A percentile compares a stretch with the other conserved stretches of the same genome.
These are phyloP conservation scores for Avicennia marina DNA, from an alignment of 257 asterid species.

Conservation along the genomic window DNA sequence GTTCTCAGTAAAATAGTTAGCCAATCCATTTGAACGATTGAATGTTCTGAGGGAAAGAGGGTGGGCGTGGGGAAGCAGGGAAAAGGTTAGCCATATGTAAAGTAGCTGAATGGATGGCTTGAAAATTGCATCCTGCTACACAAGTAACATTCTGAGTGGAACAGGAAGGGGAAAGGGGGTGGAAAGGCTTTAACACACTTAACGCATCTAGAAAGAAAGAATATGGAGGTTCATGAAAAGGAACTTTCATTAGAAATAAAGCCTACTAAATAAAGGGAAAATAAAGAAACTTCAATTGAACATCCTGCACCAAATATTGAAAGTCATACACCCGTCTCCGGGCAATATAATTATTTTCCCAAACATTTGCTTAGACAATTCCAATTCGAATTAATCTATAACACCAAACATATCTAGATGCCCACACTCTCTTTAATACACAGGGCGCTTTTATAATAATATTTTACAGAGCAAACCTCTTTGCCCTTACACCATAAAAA, in stretches of 20 bases:
- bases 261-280: neutral
- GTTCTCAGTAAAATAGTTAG: conserved; percentile 18
- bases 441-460: neutral
- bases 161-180: neutral
- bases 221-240: neutral
- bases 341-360: neutral
- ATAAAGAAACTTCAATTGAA: neutral
- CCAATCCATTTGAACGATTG: neutral
- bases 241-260: neutral
- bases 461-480: neutral
- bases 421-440: neutral
- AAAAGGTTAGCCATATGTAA: neutral
- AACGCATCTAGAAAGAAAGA: conserved; percentile 1
- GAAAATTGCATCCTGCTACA: neutral
- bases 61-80: neutral
- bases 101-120: conserved; percentile 10
- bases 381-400: neutral
- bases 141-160: neutral
- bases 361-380: neutral
- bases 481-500: neutral
- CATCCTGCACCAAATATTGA: neutral
- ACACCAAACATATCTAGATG: neutral
- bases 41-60: neutral
- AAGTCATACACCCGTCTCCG: neutral
- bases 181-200: neutral